Percentiles rank a stretch among this genome's conserved stretches.
Conservation (phyloP, 176 grass and related monocot species). For the Ensete glaucum region DNA sequence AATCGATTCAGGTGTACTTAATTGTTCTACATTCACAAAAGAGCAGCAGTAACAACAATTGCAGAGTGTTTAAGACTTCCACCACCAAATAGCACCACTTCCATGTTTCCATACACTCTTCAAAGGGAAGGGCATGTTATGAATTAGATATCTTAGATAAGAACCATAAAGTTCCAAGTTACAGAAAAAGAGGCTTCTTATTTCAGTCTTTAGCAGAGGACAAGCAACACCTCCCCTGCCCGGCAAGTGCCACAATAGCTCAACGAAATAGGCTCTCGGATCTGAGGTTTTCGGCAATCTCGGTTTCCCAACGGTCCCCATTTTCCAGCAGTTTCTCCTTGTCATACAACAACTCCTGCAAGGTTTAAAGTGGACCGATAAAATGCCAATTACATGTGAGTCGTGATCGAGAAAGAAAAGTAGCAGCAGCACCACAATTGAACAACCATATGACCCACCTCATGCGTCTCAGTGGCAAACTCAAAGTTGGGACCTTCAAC, state of each 20-base stretch:
- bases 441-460: conserved; percentile 32
- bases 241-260: neutral
- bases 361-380: conserved; percentile 5
- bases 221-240: neutral
- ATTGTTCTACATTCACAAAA: neutral
- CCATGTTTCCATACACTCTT: no score
- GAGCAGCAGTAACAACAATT: neutral
- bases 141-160: neutral
- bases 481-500: conserved; percentile 98
- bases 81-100: neutral
- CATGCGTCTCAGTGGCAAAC: conserved; percentile 95
- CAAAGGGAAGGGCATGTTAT: no score
- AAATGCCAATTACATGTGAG: neutral
- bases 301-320: conserved; percentile 89
- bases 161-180: neutral
- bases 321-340: conserved; percentile 98
- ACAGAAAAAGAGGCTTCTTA: neutral
- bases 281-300: conserved; percentile 90
- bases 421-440: neutral
- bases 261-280: conserved; percentile 87
- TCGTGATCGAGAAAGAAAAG: neutral
- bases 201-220: neutral
- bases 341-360: conserved; percentile 89
- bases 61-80: neutral
- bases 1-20: neutral